Conservation (phyloP, 2,329 filamentous ascomycete species). For the Xylariaceae sp. region DNA sequence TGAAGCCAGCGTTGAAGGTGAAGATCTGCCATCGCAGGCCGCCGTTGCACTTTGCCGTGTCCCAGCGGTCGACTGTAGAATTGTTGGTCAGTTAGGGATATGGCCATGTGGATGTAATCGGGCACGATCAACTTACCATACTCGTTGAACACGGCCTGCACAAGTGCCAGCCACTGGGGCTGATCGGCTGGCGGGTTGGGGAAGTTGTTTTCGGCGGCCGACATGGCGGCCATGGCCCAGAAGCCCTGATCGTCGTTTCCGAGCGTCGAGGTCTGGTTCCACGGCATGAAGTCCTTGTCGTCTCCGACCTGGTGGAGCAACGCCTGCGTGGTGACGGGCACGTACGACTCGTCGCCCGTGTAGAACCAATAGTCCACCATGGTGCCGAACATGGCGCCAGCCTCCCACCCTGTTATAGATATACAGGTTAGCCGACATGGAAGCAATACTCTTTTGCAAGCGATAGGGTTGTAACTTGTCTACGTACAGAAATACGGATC, state of each 20-base stretch:
- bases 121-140: conserved; percentile 36
- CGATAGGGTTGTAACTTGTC: not conserved
- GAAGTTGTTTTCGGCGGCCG: conserved; percentile 71
- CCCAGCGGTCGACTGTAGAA: conserved; percentile 56
- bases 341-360: conserved; percentile 62
- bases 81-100: not conserved
- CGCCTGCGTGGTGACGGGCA: conserved; percentile 52
- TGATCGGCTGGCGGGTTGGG: conserved; percentile 58
- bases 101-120: not conserved
- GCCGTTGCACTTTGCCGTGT: conserved; percentile 59
- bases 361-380: conserved; percentile 68
- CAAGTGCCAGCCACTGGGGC: conserved; percentile 72
- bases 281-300: conserved; percentile 60
- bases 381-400: conserved; percentile 64
- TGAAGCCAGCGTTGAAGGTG: conserved; percentile 65
- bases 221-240: conserved; percentile 79
- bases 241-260: conserved; percentile 78
- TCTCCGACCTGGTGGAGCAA: conserved; percentile 56
- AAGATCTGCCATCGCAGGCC: conserved; percentile 85
- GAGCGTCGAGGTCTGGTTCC: conserved; percentile 55
- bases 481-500: conserved; percentile 59
- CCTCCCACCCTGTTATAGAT: conserved; percentile 73
- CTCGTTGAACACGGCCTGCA: conserved; percentile 74
- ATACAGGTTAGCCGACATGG: too few species aligned
- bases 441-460: too few species aligned